Base-by-base conservation (phyloP, 805 yeast genomes). In the Isabelozyma gotoi region DNA sequence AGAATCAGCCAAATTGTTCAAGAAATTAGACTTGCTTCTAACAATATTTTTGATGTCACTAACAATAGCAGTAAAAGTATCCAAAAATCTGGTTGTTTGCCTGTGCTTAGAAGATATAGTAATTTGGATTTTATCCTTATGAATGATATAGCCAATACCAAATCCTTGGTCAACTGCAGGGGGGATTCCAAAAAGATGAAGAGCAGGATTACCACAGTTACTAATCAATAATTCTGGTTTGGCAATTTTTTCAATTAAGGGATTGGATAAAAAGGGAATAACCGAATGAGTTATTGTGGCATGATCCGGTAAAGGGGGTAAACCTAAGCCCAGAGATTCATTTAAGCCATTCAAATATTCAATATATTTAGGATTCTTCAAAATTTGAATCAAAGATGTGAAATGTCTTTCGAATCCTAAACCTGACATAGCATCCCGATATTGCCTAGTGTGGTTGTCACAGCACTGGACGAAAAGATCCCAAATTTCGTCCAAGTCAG, bases 131-230 rank as follows among this genome's bases (percentile, higher is more conserved):
- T 88, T 81, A 56, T 88, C 87, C 35, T 74, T 80, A 62, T 91
- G 89, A 52, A 90, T 85, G 52, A 90, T 88, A 61, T 90, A 90
- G 4, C 96, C 96, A 31, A 90, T 77, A n/a, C 97, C 97, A 63
- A 85, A 89, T 2, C 97, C 97, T 57, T 88, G 91, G 38, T 89
- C 85, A 11, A 85, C 75, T 1, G 89, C 91, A 2, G 97, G 97
- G 3, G 96, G 95, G 57, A 90, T 90, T 0, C 97, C 97, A 69
- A 90, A 90, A 39, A 85, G 73, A 49, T 85, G 82, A 44, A 90
- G 72, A 1, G 96, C 85, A 5, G 96, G 96, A 60, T 90, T 90
- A 32, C 97, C 97, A 68, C 97, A 90, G 63, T 90, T 90, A 14
- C 91, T 82, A 4, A 94, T 86, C 40, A 71, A 58, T 19, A 71